phyloP scores from a whole-genome alignment of 1,139 yeast species.

The Pichia sp. region DNA sequence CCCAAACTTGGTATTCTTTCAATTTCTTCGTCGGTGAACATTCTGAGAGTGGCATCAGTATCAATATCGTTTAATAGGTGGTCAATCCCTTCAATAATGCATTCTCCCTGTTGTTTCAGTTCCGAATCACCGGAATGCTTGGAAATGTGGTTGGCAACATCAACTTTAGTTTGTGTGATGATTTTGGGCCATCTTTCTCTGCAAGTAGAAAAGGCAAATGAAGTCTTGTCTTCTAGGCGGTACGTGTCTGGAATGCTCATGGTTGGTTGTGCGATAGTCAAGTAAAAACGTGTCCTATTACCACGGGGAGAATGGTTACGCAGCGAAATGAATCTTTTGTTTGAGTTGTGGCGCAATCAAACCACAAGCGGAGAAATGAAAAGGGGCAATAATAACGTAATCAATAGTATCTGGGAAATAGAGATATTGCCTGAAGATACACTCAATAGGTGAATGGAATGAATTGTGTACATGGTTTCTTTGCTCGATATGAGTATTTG shows the following conservation, averaged over 20 bases:
- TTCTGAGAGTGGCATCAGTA: slow-evolving; percentile 32
- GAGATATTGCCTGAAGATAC: too few species aligned
- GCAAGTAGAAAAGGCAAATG: slow-evolving; percentile 80
- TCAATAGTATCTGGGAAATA: too few species aligned
- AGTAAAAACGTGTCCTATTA: not conserved
- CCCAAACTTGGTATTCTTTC: slow-evolving; percentile 35
- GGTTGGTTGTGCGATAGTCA: not conserved
- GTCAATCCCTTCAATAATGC: slow-evolving; percentile 11
- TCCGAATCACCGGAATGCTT: slow-evolving; percentile 2
- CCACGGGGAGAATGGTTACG: too few species aligned
- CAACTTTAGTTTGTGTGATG: slow-evolving; percentile 48
- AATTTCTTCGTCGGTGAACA: slow-evolving; percentile 29
- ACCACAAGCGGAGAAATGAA: too few species aligned
- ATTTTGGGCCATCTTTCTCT: slow-evolving; percentile 84
- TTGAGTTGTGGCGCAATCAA: too few species aligned
- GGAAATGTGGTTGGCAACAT: slow-evolving; percentile 36
- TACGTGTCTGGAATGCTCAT: slow-evolving; percentile 24
- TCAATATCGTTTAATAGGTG: slow-evolving; percentile 34
- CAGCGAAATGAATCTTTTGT: too few species aligned
- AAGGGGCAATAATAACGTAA: too few species aligned
- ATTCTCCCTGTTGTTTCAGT: slow-evolving; percentile 17
- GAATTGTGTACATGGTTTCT: too few species aligned
- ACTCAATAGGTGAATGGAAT: too few species aligned
- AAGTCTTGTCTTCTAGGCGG: slow-evolving; percentile 57
- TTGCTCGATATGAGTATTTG: too few species aligned